phyloP scores from a whole-genome alignment of 2,329 filamentous ascomycete genomes.

The Trichoderma simmonsii region DNA sequence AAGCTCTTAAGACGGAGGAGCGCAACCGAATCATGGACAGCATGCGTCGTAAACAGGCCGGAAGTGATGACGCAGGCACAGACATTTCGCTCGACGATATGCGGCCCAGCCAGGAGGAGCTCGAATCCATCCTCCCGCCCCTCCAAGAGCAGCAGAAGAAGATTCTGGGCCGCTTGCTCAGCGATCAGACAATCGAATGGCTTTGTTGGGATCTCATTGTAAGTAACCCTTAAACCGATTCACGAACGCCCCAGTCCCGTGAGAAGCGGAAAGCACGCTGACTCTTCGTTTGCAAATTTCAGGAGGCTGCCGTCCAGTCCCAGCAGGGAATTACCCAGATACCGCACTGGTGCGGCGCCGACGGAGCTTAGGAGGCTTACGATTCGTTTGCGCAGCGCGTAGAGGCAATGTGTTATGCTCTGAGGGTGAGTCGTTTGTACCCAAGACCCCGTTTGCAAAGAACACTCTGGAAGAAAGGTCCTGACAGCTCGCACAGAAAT shows the following conservation, averaged over 20 bases:
- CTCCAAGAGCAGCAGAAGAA: constrained; percentile 22
- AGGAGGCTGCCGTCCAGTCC: constrained; percentile 25
- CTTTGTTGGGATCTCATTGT: constrained; percentile 28
- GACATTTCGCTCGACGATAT: constrained; percentile 15
- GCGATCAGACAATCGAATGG: constrained; percentile 25
- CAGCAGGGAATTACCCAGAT: constrained; percentile 28
- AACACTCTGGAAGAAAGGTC: background rate
- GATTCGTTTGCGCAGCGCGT: constrained; percentile 25
- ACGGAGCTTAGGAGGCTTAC: constrained; percentile 32
- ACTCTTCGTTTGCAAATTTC: background rate
- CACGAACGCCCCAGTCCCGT: background rate
- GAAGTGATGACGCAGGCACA: background rate
- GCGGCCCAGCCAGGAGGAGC: constrained; percentile 17
- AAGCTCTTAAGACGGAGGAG: constrained; percentile 17
- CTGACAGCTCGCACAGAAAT: constrained; percentile 13
- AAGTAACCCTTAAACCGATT: background rate
- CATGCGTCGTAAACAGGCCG: background rate
- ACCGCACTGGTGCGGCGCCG: constrained; percentile 28
- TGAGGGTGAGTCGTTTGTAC: constrained; percentile 19
- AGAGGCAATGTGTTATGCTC: constrained; percentile 26
- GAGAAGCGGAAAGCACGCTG: background rate
- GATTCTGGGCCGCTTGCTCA: constrained; percentile 23
- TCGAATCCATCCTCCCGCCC: constrained; percentile 18
- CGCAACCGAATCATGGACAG: constrained; percentile 16
- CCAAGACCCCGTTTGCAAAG: background rate